A percentile compares a stretch with the other conserved stretches of the same genome.
These are phyloP conservation scores for Aphanomyces stellatus DNA, from an alignment of 352 stramenopile genomes.

Conservation along the genomic window DNA sequence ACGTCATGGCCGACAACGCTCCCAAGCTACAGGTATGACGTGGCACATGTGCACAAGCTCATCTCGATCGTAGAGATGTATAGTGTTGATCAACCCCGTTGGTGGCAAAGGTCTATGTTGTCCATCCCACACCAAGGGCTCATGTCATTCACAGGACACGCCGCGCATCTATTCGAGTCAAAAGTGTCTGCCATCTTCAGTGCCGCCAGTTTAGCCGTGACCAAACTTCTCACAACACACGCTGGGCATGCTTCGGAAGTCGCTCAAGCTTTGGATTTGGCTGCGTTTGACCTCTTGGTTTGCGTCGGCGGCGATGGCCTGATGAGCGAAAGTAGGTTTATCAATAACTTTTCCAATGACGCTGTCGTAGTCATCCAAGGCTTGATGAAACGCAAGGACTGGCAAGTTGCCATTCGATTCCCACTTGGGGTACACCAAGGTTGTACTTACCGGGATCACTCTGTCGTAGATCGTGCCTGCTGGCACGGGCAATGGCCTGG, in stretches of 20 bases:
- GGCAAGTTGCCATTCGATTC: conserved; percentile 43
- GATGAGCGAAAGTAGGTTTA: conserved; percentile 50
- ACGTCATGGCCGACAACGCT: neutral
- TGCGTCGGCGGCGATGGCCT: conserved; percentile 56
- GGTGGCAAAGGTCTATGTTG: conserved; percentile 31
- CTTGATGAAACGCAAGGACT: conserved; percentile 51
- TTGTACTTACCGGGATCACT: neutral
- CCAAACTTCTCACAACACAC: conserved; percentile 41
- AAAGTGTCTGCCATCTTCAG: conserved; percentile 44
- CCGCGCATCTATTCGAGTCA: conserved; percentile 39
- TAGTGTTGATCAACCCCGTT: conserved; percentile 63
- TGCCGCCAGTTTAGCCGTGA: conserved; percentile 45
- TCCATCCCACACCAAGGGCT: neutral
- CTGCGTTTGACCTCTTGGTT: conserved; percentile 56
- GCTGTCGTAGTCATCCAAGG: conserved; percentile 51
- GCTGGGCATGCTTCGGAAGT: conserved; percentile 53
- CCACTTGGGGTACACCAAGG: conserved; percentile 45
- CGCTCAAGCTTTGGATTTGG: conserved; percentile 29
- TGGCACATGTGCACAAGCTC: too few species aligned
- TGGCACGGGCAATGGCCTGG: conserved; percentile 58
- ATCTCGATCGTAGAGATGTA: too few species aligned
- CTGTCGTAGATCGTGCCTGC: conserved; percentile 27
- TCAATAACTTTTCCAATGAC: conserved; percentile 7
- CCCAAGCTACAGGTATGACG: too few species aligned
- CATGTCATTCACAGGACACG: conserved; percentile 32